Base-by-base conservation (phyloP, 306 rosid species). In the Purshia tridentata region DNA sequence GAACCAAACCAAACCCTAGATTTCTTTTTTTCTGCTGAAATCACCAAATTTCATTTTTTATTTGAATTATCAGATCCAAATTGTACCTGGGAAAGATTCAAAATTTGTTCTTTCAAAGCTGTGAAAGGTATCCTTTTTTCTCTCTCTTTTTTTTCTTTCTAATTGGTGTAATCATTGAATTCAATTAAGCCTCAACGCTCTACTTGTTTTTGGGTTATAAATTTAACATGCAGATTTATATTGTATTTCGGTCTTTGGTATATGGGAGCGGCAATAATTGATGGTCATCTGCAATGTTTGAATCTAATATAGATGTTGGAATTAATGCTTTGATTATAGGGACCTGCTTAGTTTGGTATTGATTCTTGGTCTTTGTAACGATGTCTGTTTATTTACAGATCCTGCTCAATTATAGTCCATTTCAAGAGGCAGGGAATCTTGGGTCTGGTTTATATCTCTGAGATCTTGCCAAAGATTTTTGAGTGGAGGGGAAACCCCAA, bases 1-100 rank as follows among this genome's bases (percentile, higher is more conserved):
- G 29, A 71, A 75, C 70, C 59, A 44, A 71, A 75, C 70, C 68
- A 80, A 85, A 85, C 89, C 87, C 89, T 85, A 85, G 81, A 82
- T 74, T 85, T 72, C 14, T 74, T 61, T 63, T 52, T 68, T 52
- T 65, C 71, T 50, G 69, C 77, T n/a, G 52, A 51, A 60, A 54
- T 10, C 56, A 10, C 37, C 19, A 13, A 11, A 45, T 8, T 52
- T 37, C 37, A 13, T 64, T 78, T 48, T 15, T 13, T 10, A n/a
- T 47, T 73, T 75, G 6, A 4, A 45, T 58, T 66, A 69, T 60
- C 76, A 47, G 82, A 79, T 84, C 80, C 77, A 23, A 61, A 41
- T 55, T n/a, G 22, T 12, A 9, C 19, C 50, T 56, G 74, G 55
- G 71, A 68, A 45, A 29, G 79, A 59, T 74, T 80, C 73, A 70